Evolutionary conservation across 805 yeast genomes (phyloP).

Genomic region (Pichia deserticola): DNA sequence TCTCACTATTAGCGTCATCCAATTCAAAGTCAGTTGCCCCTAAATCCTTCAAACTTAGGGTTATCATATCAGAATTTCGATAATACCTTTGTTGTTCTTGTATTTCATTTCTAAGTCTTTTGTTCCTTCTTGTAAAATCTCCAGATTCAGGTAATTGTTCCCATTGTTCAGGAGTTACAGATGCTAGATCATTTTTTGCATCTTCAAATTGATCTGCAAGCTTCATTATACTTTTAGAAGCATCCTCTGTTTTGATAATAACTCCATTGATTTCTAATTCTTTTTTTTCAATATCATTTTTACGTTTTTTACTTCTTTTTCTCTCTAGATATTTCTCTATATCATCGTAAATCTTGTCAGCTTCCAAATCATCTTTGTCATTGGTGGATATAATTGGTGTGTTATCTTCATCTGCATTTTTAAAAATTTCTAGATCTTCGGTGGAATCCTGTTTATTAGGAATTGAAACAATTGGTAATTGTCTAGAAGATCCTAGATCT

Average conservation of each 20-base stretch:
- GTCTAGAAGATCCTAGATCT: slow-evolving; percentile 51
- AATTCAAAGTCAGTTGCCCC: slow-evolving; percentile 27
- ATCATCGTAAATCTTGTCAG: slow-evolving; percentile 57
- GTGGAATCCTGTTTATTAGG: slow-evolving; percentile 3
- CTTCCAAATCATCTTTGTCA: slow-evolving; percentile 61
- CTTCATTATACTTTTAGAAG: slow-evolving; percentile 21
- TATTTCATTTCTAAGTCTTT: slow-evolving; percentile 56
- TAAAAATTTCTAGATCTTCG: slow-evolving; percentile 17
- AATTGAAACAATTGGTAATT: slow-evolving; percentile 22
- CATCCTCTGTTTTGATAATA: slow-evolving; percentile 14
- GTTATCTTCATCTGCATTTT: slow-evolving; percentile 16
- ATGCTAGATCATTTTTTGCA: slow-evolving; percentile 53
- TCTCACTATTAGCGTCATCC: slow-evolving; percentile 27
- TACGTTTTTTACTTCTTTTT: slow-evolving; percentile 24
- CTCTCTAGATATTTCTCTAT: slow-evolving; percentile 48
- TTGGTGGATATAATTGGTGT: neutral
- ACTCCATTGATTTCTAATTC: slow-evolving; percentile 6
- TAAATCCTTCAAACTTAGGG: slow-evolving; percentile 30
- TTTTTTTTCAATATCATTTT: slow-evolving; percentile 11
- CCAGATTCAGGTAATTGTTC: slow-evolving; percentile 76
- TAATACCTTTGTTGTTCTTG: slow-evolving; percentile 63
- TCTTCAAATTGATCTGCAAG: slow-evolving; percentile 58
- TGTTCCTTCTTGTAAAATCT: slow-evolving; percentile 75
- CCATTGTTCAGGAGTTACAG: slow-evolving; percentile 71
- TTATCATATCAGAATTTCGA: slow-evolving; percentile 72